These are phyloP conservation scores for Murraya koenigii DNA, from an alignment of 345 rosid species.

Conservation along the genomic window DNA sequence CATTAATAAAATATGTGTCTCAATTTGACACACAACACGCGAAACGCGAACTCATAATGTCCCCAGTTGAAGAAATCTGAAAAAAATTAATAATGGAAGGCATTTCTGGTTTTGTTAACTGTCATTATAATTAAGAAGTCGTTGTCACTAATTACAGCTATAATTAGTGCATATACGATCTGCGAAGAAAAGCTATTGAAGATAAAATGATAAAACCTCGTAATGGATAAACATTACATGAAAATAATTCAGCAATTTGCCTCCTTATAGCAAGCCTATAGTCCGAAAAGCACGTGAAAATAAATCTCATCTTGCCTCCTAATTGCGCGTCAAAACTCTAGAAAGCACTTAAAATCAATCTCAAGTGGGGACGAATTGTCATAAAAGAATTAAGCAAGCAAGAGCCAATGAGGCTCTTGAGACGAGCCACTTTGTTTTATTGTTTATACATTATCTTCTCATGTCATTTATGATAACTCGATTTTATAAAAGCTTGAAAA, in stretches of 20 bases:
- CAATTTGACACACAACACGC: too few relatives aligned
- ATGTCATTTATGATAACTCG: too few relatives aligned
- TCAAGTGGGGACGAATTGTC: neutral
- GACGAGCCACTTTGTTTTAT: neutral
- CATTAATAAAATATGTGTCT: too few relatives aligned
- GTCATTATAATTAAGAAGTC: neutral
- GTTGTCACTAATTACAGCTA: neutral
- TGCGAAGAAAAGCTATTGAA: neutral
- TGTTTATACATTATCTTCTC: neutral
- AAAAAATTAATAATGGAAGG: neutral
- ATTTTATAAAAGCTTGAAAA: too few relatives aligned
- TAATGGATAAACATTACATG: constrained; percentile 1
- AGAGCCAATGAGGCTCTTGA: neutral
- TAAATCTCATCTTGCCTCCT: neutral
- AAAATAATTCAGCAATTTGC: neutral
- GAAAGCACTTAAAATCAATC: neutral
- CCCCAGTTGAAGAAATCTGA: too few relatives aligned
- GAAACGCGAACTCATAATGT: too few relatives aligned
- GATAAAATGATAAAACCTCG: neutral
- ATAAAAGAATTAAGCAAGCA: neutral
- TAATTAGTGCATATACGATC: neutral
- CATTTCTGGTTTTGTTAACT: neutral
- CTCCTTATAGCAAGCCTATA: neutral
- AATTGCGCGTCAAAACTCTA: neutral
- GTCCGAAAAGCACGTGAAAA: neutral